phyloP scores from a whole-genome alignment of 169 alveolate genomes.

The Eimeria falciformis region DNA sequence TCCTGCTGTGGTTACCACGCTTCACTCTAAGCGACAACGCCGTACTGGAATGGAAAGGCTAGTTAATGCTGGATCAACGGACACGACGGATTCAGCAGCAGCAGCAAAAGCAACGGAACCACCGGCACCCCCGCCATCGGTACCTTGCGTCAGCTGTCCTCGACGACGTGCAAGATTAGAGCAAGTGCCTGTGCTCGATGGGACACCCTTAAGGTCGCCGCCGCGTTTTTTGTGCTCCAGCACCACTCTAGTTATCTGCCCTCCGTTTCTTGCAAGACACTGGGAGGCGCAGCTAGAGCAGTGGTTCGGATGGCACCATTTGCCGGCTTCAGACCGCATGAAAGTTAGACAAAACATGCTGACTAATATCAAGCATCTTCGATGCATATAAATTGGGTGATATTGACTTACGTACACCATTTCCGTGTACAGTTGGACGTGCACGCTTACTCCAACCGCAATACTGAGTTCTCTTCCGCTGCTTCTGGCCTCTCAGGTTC shows the following conservation, averaged over 20 bases:
- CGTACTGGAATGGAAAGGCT: not conserved
- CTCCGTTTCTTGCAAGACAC: slow-evolving; percentile 50
- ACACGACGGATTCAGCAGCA: no score
- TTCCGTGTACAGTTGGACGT: not conserved
- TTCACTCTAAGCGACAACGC: not conserved
- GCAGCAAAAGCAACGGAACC: not conserved
- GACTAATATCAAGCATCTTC: no score
- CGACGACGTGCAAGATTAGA: not conserved
- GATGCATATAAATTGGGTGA: no score
- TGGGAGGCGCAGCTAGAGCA: slow-evolving; percentile 53
- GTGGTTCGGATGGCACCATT: slow-evolving; percentile 64
- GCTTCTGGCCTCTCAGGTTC: no score
- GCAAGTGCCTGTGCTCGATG: not conserved
- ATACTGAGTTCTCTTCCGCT: not conserved
- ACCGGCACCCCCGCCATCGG: not conserved
- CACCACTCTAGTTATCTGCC: slow-evolving; percentile 46
- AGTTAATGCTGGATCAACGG: no score
- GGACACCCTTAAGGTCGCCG: not conserved
- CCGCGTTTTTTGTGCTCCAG: slow-evolving; percentile 45
- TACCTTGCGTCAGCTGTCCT: not conserved
- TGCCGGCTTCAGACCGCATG: not conserved
- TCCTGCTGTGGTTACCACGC: not conserved
- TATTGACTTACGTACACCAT: not conserved
- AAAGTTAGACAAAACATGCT: not conserved
- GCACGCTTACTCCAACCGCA: not conserved